Evolutionary conservation across 2,329 filamentous ascomycete species (phyloP).

Genomic region (Colletotrichum sp.): DNA sequence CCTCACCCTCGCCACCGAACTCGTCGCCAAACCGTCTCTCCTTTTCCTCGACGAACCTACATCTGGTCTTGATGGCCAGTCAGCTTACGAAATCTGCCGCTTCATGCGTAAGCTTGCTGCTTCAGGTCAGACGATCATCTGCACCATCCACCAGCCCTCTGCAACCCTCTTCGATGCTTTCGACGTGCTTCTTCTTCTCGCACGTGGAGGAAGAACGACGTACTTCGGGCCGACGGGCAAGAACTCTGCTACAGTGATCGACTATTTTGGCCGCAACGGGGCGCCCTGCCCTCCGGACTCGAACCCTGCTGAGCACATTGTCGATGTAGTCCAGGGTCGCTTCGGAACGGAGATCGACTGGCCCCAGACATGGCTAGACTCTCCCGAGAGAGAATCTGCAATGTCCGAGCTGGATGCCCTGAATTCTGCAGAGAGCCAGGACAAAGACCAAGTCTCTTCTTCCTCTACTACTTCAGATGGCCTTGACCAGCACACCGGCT

Average conservation of each 20-base stretch:
- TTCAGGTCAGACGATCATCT: conserved; percentile 66
- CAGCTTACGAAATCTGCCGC: conserved; percentile 41
- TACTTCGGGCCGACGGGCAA: conserved; percentile 72
- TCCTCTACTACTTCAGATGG: conserved; percentile 27
- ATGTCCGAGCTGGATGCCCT: conserved; percentile 15
- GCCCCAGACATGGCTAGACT: conserved; percentile 17
- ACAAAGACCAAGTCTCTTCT: conserved; percentile 29
- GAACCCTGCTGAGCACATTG: conserved; percentile 50
- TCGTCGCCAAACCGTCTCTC: conserved; percentile 70
- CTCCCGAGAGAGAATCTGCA: background rate
- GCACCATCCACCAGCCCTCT: conserved; percentile 50
- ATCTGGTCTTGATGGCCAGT: conserved; percentile 41
- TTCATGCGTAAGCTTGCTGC: conserved; percentile 56
- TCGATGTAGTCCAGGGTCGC: conserved; percentile 39
- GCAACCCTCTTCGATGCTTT: conserved; percentile 59
- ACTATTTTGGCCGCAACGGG: conserved; percentile 61
- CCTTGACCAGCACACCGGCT: background rate
- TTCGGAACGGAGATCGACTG: conserved; percentile 13
- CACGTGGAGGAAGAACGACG: conserved; percentile 67
- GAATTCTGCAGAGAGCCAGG: background rate
- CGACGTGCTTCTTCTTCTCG: conserved; percentile 67
- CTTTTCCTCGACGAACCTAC: conserved; percentile 74
- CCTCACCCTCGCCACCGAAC: conserved; percentile 71
- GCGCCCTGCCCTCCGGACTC: conserved; percentile 43
- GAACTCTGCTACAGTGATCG: conserved; percentile 58